Percentiles rank a stretch among this genome's conserved stretches.
Conservation (phyloP, 2,329 filamentous ascomycete genomes). For the Samsoniella hepiali region DNA sequence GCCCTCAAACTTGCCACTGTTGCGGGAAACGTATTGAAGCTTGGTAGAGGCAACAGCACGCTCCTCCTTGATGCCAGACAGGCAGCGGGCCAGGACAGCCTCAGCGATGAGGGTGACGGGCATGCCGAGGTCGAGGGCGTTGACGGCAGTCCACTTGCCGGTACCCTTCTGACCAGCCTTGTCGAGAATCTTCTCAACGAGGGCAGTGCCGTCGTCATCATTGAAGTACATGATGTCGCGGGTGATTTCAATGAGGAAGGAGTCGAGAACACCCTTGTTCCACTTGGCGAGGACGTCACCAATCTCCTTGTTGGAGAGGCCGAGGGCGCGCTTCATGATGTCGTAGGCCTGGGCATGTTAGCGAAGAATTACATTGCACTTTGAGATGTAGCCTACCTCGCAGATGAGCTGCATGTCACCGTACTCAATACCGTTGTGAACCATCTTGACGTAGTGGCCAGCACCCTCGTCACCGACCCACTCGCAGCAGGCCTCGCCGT, state of each 20-base stretch:
- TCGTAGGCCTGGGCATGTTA: conserved; percentile 77
- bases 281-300: conserved; percentile 91
- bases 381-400: conserved; percentile 60
- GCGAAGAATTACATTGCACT: background rate
- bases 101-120: conserved; percentile 97
- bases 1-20: conserved; percentile 73
- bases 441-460: conserved; percentile 99
- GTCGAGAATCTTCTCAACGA: conserved; percentile 99
- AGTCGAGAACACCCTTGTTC: conserved; percentile 98
- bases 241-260: conserved; percentile 99
- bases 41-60: conserved; percentile 76
- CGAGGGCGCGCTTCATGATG: conserved; percentile 98
- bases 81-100: conserved; percentile 90
- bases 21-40: conserved; percentile 71
- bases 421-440: conserved; percentile 99
- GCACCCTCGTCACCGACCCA: conserved; percentile 99
- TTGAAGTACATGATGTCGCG: conserved; percentile 98
- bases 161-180: conserved; percentile 99
- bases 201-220: conserved; percentile 84
- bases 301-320: conserved; percentile 87
- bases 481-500: conserved; percentile 96
- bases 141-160: conserved; percentile 99
- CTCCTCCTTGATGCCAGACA: conserved; percentile 93
- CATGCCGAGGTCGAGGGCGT: conserved; percentile 97
- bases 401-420: conserved; percentile 99